Conservation (phyloP, 2,329 filamentous ascomycete genomes). For the Capronia epimyces region DNA sequence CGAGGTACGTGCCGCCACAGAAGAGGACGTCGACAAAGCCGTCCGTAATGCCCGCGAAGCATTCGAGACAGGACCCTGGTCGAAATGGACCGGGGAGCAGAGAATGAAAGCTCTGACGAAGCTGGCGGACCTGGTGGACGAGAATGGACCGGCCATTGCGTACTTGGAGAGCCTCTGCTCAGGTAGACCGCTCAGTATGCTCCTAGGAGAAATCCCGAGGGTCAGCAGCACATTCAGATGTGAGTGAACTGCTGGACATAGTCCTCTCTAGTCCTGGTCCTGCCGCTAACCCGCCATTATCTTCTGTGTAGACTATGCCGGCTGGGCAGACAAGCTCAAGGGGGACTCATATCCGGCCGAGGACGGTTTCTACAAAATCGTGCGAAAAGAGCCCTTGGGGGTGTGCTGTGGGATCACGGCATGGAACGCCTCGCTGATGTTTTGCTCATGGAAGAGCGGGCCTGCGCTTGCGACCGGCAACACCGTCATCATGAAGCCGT, state of each 20-base stretch:
- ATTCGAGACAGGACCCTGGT: slow-evolving; percentile 1
- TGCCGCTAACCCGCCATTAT: background rate
- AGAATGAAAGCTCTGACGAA: background rate
- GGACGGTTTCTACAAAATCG: too few species aligned
- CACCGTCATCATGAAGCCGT: too few species aligned
- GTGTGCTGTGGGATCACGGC: too few species aligned
- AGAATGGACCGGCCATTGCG: background rate
- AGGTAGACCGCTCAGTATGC: background rate
- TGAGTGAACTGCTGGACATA: too few species aligned
- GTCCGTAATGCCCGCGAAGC: background rate
- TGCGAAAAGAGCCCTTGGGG: too few species aligned
- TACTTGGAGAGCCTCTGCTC: background rate
- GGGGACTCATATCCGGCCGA: too few species aligned
- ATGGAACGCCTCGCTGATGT: too few species aligned
- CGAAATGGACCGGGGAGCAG: background rate
- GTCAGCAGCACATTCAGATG: background rate
- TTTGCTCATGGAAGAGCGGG: too few species aligned
- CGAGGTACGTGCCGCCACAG: background rate
- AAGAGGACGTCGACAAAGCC: background rate
- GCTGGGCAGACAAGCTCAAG: too few species aligned
- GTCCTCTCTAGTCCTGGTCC: too few species aligned
- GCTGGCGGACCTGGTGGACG: slow-evolving; percentile 2
- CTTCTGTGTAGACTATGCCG: too few species aligned
- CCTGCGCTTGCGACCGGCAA: too few species aligned
- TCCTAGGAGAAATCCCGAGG: background rate